Percentiles rank a stretch among this genome's conserved stretches.
Evolutionary conservation across 2,329 filamentous ascomycete genomes (phyloP).

Genomic region (Eutypella sp.): DNA sequence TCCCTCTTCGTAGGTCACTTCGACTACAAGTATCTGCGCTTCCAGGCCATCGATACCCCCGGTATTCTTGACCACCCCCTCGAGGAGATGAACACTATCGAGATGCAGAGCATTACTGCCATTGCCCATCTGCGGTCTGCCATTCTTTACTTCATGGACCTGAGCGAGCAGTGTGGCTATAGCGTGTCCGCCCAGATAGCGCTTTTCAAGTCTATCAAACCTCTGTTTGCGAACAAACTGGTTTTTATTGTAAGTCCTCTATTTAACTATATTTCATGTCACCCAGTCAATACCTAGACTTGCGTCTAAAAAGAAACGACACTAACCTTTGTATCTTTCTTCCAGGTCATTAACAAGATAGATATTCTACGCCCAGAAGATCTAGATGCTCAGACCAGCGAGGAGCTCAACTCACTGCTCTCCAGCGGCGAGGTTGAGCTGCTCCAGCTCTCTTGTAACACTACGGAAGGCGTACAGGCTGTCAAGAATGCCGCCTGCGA

Average conservation of each 20-base stretch:
- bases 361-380: slow-evolving; percentile 86
- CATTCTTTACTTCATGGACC: slow-evolving; percentile 97
- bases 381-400: slow-evolving; percentile 71
- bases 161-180: slow-evolving; percentile 64
- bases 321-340: neutral
- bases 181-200: slow-evolving; percentile 88
- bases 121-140: slow-evolving; percentile 94
- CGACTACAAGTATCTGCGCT: slow-evolving; percentile 86
- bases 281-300: neutral
- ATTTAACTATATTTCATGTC: neutral
- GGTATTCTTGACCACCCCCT: slow-evolving; percentile 96
- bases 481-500: slow-evolving; percentile 96
- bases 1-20: slow-evolving; percentile 96
- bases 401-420: slow-evolving; percentile 71
- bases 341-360: slow-evolving; percentile 92
- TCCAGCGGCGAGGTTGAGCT: slow-evolving; percentile 89
- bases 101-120: slow-evolving; percentile 98
- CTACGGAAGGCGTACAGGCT: slow-evolving; percentile 85
- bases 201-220: slow-evolving; percentile 94
- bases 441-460: slow-evolving; percentile 90
- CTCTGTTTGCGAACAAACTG: slow-evolving; percentile 93
- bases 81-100: slow-evolving; percentile 99
- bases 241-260: slow-evolving; percentile 64
- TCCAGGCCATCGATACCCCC: slow-evolving; percentile 89
- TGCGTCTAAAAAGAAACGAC: too few relatives aligned